Evolutionary conservation across 306 rosid genomes (phyloP).

Genomic region (Cyamopsis tetragonoloba): DNA sequence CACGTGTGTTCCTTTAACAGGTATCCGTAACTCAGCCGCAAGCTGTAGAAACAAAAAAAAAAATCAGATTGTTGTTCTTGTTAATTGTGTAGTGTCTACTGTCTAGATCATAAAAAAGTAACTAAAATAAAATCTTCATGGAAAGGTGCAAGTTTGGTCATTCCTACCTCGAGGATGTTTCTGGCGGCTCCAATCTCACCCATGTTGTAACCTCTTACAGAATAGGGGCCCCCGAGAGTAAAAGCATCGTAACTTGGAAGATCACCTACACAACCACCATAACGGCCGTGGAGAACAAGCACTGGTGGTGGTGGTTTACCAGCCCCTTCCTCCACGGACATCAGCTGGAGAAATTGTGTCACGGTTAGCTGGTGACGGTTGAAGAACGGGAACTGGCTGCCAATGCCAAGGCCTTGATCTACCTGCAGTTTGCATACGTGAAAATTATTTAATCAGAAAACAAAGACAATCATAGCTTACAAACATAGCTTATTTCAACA

Average conservation of each 20-base stretch:
- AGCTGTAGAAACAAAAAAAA: slow-evolving; percentile 47
- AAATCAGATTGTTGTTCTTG: slow-evolving; percentile 12
- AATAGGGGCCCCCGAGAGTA: slow-evolving; percentile 96
- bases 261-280: slow-evolving; percentile 98
- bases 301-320: slow-evolving; percentile 95
- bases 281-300: slow-evolving; percentile 92
- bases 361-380: slow-evolving; percentile 93
- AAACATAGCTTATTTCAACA: slow-evolving; percentile 1
- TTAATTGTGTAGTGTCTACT: not conserved
- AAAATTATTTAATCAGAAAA: slow-evolving; percentile 16
- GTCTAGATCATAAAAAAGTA: not conserved
- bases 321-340: slow-evolving; percentile 86
- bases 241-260: slow-evolving; percentile 98
- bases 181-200: slow-evolving; percentile 95
- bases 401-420: slow-evolving; percentile 93
- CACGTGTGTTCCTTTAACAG: slow-evolving; percentile 70
- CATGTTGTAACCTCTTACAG: slow-evolving; percentile 97
- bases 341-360: slow-evolving; percentile 72
- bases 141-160: not conserved
- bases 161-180: slow-evolving; percentile 86
- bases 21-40: slow-evolving; percentile 88
- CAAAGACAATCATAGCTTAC: no score
- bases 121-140: not conserved
- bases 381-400: slow-evolving; percentile 90
- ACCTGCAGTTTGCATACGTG: slow-evolving; percentile 50